Conservation (phyloP, 2,329 filamentous ascomycete genomes). For the Colletotrichum tanaceti region DNA sequence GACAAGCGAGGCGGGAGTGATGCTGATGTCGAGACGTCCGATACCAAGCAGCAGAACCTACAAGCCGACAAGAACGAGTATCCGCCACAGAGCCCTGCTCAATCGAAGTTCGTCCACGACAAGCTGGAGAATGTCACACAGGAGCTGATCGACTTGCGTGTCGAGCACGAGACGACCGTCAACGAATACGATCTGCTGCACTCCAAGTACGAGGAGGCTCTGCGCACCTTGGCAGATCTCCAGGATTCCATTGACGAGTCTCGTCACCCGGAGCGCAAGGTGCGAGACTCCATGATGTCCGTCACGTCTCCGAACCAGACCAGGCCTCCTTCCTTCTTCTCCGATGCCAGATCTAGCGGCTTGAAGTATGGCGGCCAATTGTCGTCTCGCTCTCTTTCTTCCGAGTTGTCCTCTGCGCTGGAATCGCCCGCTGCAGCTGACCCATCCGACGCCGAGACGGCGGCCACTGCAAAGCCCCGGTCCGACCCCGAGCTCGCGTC, state of each 20-base stretch:
- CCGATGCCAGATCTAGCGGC: conserved; percentile 76
- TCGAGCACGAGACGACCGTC: conserved; percentile 88
- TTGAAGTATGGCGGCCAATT: conserved; percentile 73
- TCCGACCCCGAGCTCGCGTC: conserved; percentile 43
- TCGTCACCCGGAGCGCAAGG: conserved; percentile 67
- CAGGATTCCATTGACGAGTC: conserved; percentile 87
- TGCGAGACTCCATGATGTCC: conserved; percentile 68
- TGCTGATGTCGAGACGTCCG: conserved; percentile 9
- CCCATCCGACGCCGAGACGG: conserved; percentile 69
- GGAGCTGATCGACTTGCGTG: conserved; percentile 88
- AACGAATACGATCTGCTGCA: conserved; percentile 85
- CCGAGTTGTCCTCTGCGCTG: conserved; percentile 90
- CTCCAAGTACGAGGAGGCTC: conserved; percentile 89
- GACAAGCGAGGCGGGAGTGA: conserved; percentile 38
- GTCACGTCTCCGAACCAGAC: conserved; percentile 61
- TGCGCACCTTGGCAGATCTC: conserved; percentile 83
- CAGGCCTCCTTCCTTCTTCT: conserved; percentile 86
- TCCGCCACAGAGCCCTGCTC: conserved; percentile 76
- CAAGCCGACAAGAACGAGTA: conserved; percentile 50
- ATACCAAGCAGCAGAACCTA: conserved; percentile 35
- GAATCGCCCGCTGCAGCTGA: conserved; percentile 76
- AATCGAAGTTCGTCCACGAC: conserved; percentile 87
- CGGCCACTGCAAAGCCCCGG: conserved; percentile 57
- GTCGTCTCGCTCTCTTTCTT: conserved; percentile 91
- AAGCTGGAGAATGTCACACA: conserved; percentile 93